Base-by-base conservation (phyloP, 1,284 basidiomycete species). In the Thelephora terrestris region DNA sequence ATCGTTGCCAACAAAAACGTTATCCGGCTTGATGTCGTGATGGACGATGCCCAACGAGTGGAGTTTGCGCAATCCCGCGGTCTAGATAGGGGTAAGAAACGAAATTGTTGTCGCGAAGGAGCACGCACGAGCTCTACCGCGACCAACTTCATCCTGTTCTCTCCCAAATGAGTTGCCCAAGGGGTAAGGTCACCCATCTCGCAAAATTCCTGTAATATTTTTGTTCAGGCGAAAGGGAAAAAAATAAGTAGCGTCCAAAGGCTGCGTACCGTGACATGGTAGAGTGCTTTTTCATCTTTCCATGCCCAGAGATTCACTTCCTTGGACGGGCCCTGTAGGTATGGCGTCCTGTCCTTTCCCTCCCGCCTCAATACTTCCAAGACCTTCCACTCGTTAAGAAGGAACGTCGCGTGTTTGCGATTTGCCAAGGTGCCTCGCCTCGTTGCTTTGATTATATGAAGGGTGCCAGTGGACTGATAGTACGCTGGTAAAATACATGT, bases 1-100 rank as follows among this genome's bases (percentile, higher is more conserved):
- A 52, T 78, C 72, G 2, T 63, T 57, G 43, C 72, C 74, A 45
- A 93, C 69, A 29, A 93, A 71, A 49, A 93, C 81, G 57, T 92
- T 92, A 57, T 82, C 83, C 7, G 87, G 86, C 62, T 92, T 91
- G 57, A 93, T 73, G 61, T 92, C 87, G n/a, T 86, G 75, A 62
- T 93, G 91, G 4, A 86, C 77, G 54, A 91, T 78, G 50, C 79
- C 80, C 53, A 83, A 73, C 35, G 63, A 68, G 57, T 87, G 85
- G 2, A 94, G 65, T 61, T 85, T 86, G 47, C 81, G 76, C 48
- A 91, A 69, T 0, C 76, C 87, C 25, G 16, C 20, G 25, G 39
- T 42, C 25, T 23, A 12, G 39, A 10, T 9, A 32, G 29, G 20
- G 39, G n/a, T 42, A 16, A 40, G 38, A 9, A 40, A 20, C 3